Evolutionary conservation across 2,329 filamentous ascomycete genomes (phyloP), one percentile per base, ranked within the genome.

Genomic region (Eutypa lata): DNA sequence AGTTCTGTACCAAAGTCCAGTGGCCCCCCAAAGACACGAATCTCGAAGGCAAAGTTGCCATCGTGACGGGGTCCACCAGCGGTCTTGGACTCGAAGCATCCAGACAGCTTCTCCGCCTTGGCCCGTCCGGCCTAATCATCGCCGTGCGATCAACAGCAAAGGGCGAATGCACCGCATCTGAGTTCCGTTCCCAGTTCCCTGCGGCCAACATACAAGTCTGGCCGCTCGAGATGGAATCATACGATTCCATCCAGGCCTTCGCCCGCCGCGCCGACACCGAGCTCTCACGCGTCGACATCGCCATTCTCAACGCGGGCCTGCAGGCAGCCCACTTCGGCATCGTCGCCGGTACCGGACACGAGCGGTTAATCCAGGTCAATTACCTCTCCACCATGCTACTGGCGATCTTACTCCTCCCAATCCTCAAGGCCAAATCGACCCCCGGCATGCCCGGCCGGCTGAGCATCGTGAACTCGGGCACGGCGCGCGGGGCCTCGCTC

Each of bases 61-160:
- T 80, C 40, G 64, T 79, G 10, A 78, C 77, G 0, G 77, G 77
- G 1, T 61, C 68, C 22, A 79, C 77, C 53, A 63, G 56, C 4
- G 77, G 77, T 0, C 60, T 80, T 1, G 77, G 77, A 3, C 61
- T 76, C n/a, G 76, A 77, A 62, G 58, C 68, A 2, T 67, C 68
- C 7, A 62, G 66, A 0, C 71, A 77, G 53, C 67, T 79, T 35
- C 65, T 74, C 3, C 54, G 62, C 2, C 65, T 71, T 33, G 61
- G 65, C 1, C 61, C 75, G 8, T 65, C 65, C 5, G 68, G 66
- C 22, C 59, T 79, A 5, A 73, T 80, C 52, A 56, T 79, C 7
- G 72, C 69, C 7, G 75, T 76, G 2, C 73, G 76, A 2, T 71
- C 66, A 2, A 50, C 59, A 2, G 26, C 57, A 1, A 75, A 70